phyloP scores from a whole-genome alignment of 2,329 filamentous ascomycete genomes.

The Aspergillus piperis region DNA sequence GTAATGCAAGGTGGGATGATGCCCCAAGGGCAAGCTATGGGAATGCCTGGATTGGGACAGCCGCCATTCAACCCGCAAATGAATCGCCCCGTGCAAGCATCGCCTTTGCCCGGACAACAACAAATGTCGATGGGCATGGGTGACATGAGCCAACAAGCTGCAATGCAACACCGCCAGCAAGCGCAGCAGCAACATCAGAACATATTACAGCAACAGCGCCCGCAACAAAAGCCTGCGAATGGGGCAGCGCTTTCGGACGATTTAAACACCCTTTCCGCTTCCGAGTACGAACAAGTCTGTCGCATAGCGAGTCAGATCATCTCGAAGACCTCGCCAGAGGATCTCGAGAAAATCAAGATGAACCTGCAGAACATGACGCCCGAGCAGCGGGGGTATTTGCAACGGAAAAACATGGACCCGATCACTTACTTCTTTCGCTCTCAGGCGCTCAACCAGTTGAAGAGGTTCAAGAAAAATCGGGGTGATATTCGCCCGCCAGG shows the following conservation, averaged over 20 bases:
- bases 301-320: slow-evolving; percentile 51
- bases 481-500: slow-evolving; percentile 35
- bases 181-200: slow-evolving; percentile 35
- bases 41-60: slow-evolving; percentile 36
- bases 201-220: slow-evolving; percentile 29
- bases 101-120: slow-evolving; percentile 47
- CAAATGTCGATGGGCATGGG: slow-evolving; percentile 41
- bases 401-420: slow-evolving; percentile 50
- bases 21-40: slow-evolving; percentile 35
- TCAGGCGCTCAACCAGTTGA: slow-evolving; percentile 48
- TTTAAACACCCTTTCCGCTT: slow-evolving; percentile 37
- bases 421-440: slow-evolving; percentile 54
- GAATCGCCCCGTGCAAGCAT: slow-evolving; percentile 53
- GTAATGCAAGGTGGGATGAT: slow-evolving; percentile 45
- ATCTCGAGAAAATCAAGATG: slow-evolving; percentile 51
- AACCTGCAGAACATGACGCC: slow-evolving; percentile 50
- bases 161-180: slow-evolving; percentile 39
- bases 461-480: slow-evolving; percentile 35
- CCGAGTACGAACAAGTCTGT: slow-evolving; percentile 49
- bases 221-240: slow-evolving; percentile 33
- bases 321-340: slow-evolving; percentile 45
- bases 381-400: slow-evolving; percentile 50
- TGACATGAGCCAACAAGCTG: slow-evolving; percentile 33
- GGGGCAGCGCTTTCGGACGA: slow-evolving; percentile 36
- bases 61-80: slow-evolving; percentile 54